Evolutionary conservation across 2,329 filamentous ascomycete species (phyloP).

Genomic region (Colletotrichum lentis): DNA sequence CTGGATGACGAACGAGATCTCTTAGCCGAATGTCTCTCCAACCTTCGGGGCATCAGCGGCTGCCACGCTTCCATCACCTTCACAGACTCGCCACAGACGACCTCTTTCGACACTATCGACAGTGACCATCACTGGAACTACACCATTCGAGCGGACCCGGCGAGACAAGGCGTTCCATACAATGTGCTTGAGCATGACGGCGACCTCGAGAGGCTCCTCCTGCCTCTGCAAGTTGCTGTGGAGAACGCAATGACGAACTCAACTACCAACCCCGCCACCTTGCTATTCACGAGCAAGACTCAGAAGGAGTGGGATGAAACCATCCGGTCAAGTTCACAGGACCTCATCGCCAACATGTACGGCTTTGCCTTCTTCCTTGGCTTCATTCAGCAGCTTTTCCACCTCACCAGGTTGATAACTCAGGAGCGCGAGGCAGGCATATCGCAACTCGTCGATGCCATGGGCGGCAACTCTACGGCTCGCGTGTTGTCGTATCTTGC

Average conservation of each 20-base stretch:
- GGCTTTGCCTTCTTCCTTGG: constrained; percentile 42
- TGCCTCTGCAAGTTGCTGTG: constrained; percentile 47
- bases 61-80: constrained; percentile 46
- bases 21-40: constrained; percentile 39
- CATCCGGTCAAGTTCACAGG: constrained; percentile 10
- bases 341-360: constrained; percentile 38
- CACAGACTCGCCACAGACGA: constrained; percentile 43
- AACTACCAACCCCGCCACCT: constrained; percentile 37
- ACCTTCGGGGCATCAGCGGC: constrained; percentile 43
- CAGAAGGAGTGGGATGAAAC: constrained; percentile 30
- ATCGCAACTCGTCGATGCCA: constrained; percentile 45
- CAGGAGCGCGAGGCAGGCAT: constrained; percentile 46
- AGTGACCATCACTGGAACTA: constrained; percentile 44
- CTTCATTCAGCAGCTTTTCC: constrained; percentile 36
- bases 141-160: constrained; percentile 41
- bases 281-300: constrained; percentile 37
- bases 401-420: constrained; percentile 40
- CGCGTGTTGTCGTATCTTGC: neutral
- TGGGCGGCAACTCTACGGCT: neutral
- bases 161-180: constrained; percentile 51
- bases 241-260: constrained; percentile 46
- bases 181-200: constrained; percentile 54
- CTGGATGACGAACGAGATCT: constrained; percentile 40
- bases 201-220: constrained; percentile 40
- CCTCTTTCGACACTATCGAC: neutral